Evolutionary conservation across 345 rosid genomes (phyloP), one percentile per base, ranked within the genome.

Genomic region (Noccaea bulbosa): DNA sequence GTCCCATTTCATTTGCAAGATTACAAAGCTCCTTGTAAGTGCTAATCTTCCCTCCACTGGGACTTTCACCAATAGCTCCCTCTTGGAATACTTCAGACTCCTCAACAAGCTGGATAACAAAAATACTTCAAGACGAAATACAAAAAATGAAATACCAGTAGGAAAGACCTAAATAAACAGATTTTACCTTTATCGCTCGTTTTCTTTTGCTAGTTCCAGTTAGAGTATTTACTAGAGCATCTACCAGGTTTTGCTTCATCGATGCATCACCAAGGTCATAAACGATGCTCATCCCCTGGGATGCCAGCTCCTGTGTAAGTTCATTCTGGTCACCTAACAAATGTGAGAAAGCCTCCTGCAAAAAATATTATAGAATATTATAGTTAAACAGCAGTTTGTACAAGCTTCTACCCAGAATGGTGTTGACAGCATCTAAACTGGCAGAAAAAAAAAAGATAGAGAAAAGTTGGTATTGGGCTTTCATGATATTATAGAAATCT

Each of bases 1-100:
- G 98, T 55, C 98, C 98, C 96, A 93, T 93, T 87, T 93, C 98
- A 85, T 91, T 93, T 65, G 98, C 98, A 40, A 93, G 85, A 80
- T 69, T 87, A 81, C 97, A 93, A 15, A 93, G 94, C 83, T 89
- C 97, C 84, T 93, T 93, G 68, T 93, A 91, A 41, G 98, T 93
- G 85, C 88, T 83, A 70, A 93, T 91, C 77, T 91, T 93, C 62
- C 91, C 97, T 40, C 98, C 98, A 83, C 76, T 78, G 24, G 80
- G 86, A 82, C 90, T 84, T 79, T 87, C 91, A 38, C 98, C 94
- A 52, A 93, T 81, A 76, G 88, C 63, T 52, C 97, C 98, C 73
- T 88, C 97, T 82, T 89, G 98, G 71, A 93, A 91, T 64, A 91
- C 96, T 81, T 93, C 97, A 37, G 98, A 66, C 76, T 91, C 97